Evolutionary conservation across 768 basidiomycete genomes (phyloP), one percentile per base, ranked within the genome.

Genomic region (Tephrocybe sp.): DNA sequence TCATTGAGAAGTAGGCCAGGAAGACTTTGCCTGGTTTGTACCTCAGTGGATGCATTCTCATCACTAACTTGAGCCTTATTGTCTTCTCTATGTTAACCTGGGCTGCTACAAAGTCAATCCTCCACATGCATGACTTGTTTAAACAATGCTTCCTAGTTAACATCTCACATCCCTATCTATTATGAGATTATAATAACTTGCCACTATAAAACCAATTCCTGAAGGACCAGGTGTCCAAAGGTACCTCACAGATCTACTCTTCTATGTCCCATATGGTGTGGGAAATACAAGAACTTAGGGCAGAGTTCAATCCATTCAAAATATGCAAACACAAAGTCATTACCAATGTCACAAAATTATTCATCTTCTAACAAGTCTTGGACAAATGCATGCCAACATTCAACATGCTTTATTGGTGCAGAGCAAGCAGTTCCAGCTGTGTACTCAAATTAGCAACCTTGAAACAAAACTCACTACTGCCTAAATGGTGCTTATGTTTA

Each of bases 191-290:
- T 18, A 45, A 46, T 24, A 23, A 36, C 17, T 7, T 7, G 5
- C 48, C 38, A 7, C 25, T 49, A 23, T 39, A 28, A 21, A 49
- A 49, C 17, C 38, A 49, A 20, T 18, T 24, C n/a, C 38, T 49
- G 37, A 25, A 38, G 28, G 48, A 49, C 48, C 48, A 49, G 37
- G 48, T 49, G 10, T 36, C n/a, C 17, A 42, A 41, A 40, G 48
- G 48, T 18, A 28, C 39, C 18, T 41, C 48, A 15, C 39, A 20
- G 18, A 50, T 50, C 40, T 28, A n/a, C 17, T 21, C 24, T n/a
- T 41, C 23, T 30, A 40, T 50, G 4, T n/a, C 28, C 14, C 17
- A 8, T 10, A 38, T 50, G 26, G 37, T 38, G 25, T 9, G 39
- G 17, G 37, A 50, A 21, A 20, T 50, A 14, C 12, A 33, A 11